Base-by-base conservation (phyloP, 495 filamentous ascomycete genomes). In the Neurospora pannonica region DNA sequence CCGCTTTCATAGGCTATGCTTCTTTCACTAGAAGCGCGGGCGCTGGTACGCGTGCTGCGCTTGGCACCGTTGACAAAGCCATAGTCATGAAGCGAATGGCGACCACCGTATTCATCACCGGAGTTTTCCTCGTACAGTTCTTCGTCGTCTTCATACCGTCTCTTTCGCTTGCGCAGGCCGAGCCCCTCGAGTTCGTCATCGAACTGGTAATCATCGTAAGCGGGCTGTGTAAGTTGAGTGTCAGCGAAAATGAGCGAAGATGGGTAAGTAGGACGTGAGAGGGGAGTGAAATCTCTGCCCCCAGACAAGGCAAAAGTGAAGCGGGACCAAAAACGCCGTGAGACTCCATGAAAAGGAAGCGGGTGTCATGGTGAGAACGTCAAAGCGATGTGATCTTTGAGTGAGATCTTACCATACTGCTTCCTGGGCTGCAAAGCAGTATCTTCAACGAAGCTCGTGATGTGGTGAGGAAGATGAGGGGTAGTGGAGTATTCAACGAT, bases 81-180 rank as follows among this genome's bases (percentile, higher is more conserved):
- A 28, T 34, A 75, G 21, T 75, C 71, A 24, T 31, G 38, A 69
- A 60, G 74, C 10, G 48, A 60, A 13, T 60, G 48, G 46, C 31
- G 76, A 71, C 43, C 36, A 38, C 37, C 73, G 40, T 38, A 70
- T 38, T 34, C 28, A 15, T 21, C 17, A 4, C 62, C 60, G 21
- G 72, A n/a, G 31, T 77, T 73, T 11, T 79, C 78, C 0, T 81
- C 82, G 15, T 80, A 78, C 13, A 75, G 78, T 9, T 83, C 76
- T 6, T 81, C 77, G 54, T 81, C 78, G 1, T 81, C 79, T 19
- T 82, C 79, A 28, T 80, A 67, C 5, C 78, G 5, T 72, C 62
- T 43, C 70, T 79, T 81, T 10, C 80, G 71, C 72, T 81, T 81
- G 28, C 43, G 70, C 9, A 72, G 15, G 69, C 69, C 74, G 10